phyloP scores from a whole-genome alignment of 2,329 filamentous ascomycete genomes.

The Fusarium dlaminii region DNA sequence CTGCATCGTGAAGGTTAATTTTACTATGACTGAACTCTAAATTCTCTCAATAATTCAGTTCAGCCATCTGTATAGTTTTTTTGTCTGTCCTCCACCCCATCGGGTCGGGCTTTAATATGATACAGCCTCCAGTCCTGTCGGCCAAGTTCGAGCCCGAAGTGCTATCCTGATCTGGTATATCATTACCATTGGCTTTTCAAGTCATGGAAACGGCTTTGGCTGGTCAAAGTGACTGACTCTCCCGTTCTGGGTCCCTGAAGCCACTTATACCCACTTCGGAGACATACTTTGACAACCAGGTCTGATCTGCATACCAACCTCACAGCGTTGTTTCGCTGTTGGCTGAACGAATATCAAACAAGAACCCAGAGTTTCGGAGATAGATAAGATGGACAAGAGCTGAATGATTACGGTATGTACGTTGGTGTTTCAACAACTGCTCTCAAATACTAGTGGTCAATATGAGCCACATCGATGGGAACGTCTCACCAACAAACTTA shows the following conservation, averaged over 20 bases:
- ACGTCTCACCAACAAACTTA: constrained; percentile 19
- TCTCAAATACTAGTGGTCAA: neutral
- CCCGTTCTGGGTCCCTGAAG: neutral
- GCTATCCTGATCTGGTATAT: neutral
- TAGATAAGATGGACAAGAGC: neutral
- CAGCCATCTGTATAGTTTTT: neutral
- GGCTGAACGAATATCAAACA: neutral
- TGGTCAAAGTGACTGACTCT: neutral
- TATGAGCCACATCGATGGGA: constrained; percentile 11
- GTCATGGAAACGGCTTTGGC: neutral
- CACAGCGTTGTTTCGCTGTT: neutral
- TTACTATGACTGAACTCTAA: neutral
- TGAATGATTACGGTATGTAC: neutral
- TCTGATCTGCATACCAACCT: constrained; percentile 31
- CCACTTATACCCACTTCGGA: neutral
- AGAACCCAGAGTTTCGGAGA: constrained; percentile 12
- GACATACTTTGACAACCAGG: constrained; percentile 4
- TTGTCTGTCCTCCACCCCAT: neutral
- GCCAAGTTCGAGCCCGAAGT: neutral
- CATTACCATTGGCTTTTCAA: neutral
- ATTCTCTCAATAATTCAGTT: neutral
- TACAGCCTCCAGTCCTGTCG: neutral
- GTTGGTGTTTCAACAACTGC: neutral
- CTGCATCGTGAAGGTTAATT: neutral
- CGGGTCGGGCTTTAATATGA: neutral